Conservation (phyloP, 768 basidiomycete species). For the Termitomyces sp. region DNA sequence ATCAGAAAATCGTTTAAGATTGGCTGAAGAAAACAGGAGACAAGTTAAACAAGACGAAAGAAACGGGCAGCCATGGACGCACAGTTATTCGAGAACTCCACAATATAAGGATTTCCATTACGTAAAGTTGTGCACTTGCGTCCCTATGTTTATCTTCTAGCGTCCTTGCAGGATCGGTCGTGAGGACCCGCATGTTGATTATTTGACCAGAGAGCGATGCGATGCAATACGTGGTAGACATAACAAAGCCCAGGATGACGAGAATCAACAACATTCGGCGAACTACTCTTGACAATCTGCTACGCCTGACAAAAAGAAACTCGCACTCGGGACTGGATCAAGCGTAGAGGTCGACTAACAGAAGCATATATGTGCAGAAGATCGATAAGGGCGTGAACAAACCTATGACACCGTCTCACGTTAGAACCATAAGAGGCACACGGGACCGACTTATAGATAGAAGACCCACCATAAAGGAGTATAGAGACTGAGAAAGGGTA, state of each 20-base stretch:
- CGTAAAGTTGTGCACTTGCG: not conserved
- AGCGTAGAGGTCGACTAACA: not conserved
- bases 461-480: not conserved
- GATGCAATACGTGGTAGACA: not conserved
- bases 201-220: not conserved
- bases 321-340: not conserved
- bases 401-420: not conserved
- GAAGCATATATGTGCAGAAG: not conserved
- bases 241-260: not conserved
- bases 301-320: not conserved
- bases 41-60: not conserved
- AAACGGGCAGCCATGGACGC: not conserved
- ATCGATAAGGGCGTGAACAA: not conserved
- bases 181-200: not conserved
- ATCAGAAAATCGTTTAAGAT: slow-evolving; percentile 1
- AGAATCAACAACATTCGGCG: not conserved
- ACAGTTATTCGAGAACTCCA: slow-evolving; percentile 3
- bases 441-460: not conserved
- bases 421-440: not conserved
- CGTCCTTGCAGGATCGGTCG: not conserved
- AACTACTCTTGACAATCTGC: not conserved
- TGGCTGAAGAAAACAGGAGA: not conserved
- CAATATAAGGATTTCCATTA: not conserved
- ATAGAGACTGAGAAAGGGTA: not conserved
- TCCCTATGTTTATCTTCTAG: not conserved